Evolutionary conservation across 2,329 filamentous ascomycete genomes (phyloP).

Genomic region (Diplodia sapinea): DNA sequence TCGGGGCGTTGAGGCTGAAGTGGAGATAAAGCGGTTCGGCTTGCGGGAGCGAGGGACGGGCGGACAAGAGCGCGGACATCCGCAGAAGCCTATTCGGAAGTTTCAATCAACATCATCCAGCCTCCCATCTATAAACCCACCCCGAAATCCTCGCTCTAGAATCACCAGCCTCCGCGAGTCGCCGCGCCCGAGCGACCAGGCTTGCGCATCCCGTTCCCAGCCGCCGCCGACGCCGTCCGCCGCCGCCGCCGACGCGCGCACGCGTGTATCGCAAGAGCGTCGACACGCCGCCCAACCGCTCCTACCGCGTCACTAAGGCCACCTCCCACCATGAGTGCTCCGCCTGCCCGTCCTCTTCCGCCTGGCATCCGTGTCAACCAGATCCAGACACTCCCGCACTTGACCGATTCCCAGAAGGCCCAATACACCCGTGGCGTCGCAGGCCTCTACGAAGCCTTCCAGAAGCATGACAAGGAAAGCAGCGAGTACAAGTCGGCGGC

Average conservation of each 20-base stretch:
- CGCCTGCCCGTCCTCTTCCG: slow-evolving; percentile 13
- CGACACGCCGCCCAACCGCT: neutral
- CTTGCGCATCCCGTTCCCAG: neutral
- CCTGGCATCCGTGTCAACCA: slow-evolving; percentile 57
- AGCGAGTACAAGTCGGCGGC: slow-evolving; percentile 58
- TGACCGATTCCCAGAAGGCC: slow-evolving; percentile 61
- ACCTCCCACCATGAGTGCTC: slow-evolving; percentile 21
- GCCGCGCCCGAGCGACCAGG: neutral
- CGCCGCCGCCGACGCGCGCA: slow-evolving; percentile 18
- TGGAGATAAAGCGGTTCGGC: neutral
- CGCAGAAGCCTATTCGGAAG: slow-evolving; percentile 30
- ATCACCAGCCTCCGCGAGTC: neutral
- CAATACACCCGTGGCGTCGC: slow-evolving; percentile 61
- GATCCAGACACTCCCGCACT: slow-evolving; percentile 57
- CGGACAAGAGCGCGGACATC: slow-evolving; percentile 2
- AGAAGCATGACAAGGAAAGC: slow-evolving; percentile 56
- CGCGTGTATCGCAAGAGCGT: neutral
- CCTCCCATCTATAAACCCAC: neutral
- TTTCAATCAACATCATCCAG: slow-evolving; percentile 30
- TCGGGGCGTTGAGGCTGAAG: neutral
- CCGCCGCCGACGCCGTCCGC: neutral
- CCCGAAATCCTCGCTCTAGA: neutral
- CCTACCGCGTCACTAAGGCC: neutral
- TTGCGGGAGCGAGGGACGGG: neutral
- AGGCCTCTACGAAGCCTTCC: slow-evolving; percentile 60